phyloP scores from a whole-genome alignment of 768 basidiomycete species.

The Boletus fagicola region DNA sequence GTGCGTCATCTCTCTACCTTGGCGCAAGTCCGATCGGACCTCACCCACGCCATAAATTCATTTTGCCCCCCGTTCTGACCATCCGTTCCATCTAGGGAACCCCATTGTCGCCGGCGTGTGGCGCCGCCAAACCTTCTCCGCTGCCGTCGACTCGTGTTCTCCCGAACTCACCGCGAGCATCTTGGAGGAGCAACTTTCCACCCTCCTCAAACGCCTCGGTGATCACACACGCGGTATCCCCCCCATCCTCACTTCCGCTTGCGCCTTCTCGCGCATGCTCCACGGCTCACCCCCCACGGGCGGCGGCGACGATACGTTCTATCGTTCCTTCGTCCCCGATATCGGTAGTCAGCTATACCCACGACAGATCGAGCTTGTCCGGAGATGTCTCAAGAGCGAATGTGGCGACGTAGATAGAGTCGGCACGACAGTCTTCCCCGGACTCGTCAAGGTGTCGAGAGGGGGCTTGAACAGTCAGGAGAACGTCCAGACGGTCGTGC shows the following conservation, averaged over 20 bases:
- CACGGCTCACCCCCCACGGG: conserved; percentile 58
- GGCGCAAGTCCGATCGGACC: not conserved
- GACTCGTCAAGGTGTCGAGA: conserved; percentile 75
- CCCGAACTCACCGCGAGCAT: conserved; percentile 67
- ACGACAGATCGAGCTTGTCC: conserved; percentile 79
- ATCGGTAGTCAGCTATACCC: conserved; percentile 72
- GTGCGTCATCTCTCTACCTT: conserved; percentile 47
- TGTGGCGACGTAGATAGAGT: conserved; percentile 70
- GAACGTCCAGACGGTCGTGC: conserved; percentile 68
- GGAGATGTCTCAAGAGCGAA: conserved; percentile 77
- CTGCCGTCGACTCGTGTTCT: conserved; percentile 75
- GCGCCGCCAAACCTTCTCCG: conserved; percentile 87
- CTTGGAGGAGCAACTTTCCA: conserved; percentile 69
- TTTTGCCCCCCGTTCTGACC: not conserved
- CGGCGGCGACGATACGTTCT: conserved; percentile 64
- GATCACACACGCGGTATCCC: conserved; percentile 43
- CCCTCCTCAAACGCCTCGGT: conserved; percentile 54
- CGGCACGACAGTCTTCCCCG: conserved; percentile 84
- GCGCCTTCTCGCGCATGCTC: conserved; percentile 82
- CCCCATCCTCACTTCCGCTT: conserved; percentile 68
- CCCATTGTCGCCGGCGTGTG: conserved; percentile 88
- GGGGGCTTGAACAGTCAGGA: conserved; percentile 38
- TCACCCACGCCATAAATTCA: not conserved
- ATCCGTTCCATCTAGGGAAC: conserved; percentile 52
- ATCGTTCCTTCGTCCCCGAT: conserved; percentile 85